phyloP scores from a whole-genome alignment of 495 filamentous ascomycete species.

The Hypoxylon lienhwacheense region DNA sequence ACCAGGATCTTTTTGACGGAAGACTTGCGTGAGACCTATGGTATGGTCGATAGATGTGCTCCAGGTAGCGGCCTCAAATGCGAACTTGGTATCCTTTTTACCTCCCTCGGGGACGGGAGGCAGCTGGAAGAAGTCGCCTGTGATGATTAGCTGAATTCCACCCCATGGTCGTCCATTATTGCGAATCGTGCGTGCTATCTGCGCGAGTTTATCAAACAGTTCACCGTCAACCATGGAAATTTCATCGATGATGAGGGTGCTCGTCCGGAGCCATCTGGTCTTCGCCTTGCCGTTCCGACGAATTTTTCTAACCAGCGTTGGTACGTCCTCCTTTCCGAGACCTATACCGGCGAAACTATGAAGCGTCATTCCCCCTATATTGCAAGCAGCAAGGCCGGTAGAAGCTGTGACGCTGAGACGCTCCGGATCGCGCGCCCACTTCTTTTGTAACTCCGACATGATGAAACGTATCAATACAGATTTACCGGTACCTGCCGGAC shows the following conservation, averaged over 20 bases:
- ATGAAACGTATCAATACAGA: slow-evolving; percentile 93
- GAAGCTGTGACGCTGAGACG: slow-evolving; percentile 91
- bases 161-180: slow-evolving; percentile 94
- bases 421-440: slow-evolving; percentile 73
- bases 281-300: slow-evolving; percentile 84
- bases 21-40: slow-evolving; percentile 91
- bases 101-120: slow-evolving; percentile 79
- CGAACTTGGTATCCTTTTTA: slow-evolving; percentile 74
- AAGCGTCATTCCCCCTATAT: slow-evolving; percentile 91
- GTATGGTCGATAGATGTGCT: slow-evolving; percentile 91
- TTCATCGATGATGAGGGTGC: slow-evolving; percentile 87
- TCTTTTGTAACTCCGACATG: slow-evolving; percentile 75
- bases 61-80: slow-evolving; percentile 91
- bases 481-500: slow-evolving; percentile 95
- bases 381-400: slow-evolving; percentile 93
- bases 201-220: slow-evolving; percentile 92
- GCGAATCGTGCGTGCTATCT: slow-evolving; percentile 74
- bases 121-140: slow-evolving; percentile 96
- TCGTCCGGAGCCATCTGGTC: slow-evolving; percentile 84
- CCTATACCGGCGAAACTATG: slow-evolving; percentile 97
- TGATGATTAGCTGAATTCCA: slow-evolving; percentile 93
- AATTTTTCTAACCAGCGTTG: slow-evolving; percentile 87
- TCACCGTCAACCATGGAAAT: slow-evolving; percentile 99
- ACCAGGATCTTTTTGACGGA: slow-evolving; percentile 91
- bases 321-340: slow-evolving; percentile 83